These are phyloP conservation scores for Phytopythium kandeliae DNA, from an alignment of 352 stramenopile species.

Conservation along the genomic window DNA sequence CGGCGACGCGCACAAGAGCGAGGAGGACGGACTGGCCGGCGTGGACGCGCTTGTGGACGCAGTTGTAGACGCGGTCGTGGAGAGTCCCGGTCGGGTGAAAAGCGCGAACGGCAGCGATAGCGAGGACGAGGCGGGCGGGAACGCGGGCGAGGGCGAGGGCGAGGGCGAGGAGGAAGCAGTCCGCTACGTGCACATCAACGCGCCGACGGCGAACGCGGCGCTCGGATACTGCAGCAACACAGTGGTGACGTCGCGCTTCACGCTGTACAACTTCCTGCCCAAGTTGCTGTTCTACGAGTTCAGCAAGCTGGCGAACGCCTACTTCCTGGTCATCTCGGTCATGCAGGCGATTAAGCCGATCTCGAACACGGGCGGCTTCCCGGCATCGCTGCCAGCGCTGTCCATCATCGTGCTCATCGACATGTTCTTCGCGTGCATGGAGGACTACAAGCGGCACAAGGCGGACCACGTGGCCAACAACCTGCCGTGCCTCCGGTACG, in stretches of 20 bases:
- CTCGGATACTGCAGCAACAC: conserved; percentile 66
- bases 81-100: no score
- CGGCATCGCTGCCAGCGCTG: conserved; percentile 86
- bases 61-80: conserved; percentile 21
- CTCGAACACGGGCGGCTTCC: conserved; percentile 89
- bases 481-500: conserved; percentile 46
- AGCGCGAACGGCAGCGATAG: conserved; percentile 7
- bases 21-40: conserved; percentile 10
- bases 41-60: conserved; percentile 1
- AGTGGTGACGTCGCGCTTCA: conserved; percentile 90
- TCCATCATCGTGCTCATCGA: conserved; percentile 92
- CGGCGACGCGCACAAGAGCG: background rate
- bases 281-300: conserved; percentile 90
- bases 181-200: conserved; percentile 71
- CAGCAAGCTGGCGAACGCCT: conserved; percentile 91
- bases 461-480: conserved; percentile 87
- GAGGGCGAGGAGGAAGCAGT: conserved; percentile 40
- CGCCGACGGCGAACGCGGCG: conserved; percentile 45
- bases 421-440: conserved; percentile 88
- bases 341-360: conserved; percentile 91
- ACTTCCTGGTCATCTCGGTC: conserved; percentile 91
- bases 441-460: conserved; percentile 89
- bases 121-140: conserved; percentile 9
- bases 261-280: conserved; percentile 87
- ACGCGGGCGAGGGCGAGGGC: background rate